Evolutionary conservation across 2,329 filamentous ascomycete species (phyloP).

Genomic region (Fusarium humuli): DNA sequence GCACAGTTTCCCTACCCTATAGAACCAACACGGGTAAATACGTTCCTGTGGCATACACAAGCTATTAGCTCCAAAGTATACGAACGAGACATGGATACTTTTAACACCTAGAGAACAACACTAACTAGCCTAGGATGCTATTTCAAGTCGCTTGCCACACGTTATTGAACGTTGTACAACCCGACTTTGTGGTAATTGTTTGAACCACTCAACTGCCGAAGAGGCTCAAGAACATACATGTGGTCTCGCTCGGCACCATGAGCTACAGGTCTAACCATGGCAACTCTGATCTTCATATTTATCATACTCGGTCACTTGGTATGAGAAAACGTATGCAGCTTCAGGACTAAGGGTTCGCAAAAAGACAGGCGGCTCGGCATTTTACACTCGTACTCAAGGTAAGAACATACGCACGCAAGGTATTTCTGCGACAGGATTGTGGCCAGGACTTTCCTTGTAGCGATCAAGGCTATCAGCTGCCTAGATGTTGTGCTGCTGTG

Average conservation of each 20-base stretch:
- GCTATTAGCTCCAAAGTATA: background rate
- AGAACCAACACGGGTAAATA: background rate
- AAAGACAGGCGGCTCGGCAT: background rate
- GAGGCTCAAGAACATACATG: background rate
- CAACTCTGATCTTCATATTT: background rate
- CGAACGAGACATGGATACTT: background rate
- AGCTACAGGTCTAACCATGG: background rate
- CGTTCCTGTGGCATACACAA: background rate
- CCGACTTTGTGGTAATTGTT: background rate
- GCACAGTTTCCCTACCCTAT: background rate
- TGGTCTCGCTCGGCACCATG: background rate
- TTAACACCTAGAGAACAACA: too few relatives aligned
- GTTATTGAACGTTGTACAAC: background rate
- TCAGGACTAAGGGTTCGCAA: too few relatives aligned
- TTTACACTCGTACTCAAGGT: too few relatives aligned
- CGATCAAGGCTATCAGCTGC: background rate
- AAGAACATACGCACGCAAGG: background rate
- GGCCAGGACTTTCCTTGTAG: background rate
- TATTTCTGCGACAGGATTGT: background rate
- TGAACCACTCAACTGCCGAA: background rate
- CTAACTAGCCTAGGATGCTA: background rate
- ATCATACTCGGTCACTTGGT: background rate
- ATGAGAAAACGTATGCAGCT: background rate
- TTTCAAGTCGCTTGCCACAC: background rate
- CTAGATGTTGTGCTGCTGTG: background rate